phyloP scores from a whole-genome alignment of 768 basidiomycete species.

The Cyclocybe aegerita region DNA sequence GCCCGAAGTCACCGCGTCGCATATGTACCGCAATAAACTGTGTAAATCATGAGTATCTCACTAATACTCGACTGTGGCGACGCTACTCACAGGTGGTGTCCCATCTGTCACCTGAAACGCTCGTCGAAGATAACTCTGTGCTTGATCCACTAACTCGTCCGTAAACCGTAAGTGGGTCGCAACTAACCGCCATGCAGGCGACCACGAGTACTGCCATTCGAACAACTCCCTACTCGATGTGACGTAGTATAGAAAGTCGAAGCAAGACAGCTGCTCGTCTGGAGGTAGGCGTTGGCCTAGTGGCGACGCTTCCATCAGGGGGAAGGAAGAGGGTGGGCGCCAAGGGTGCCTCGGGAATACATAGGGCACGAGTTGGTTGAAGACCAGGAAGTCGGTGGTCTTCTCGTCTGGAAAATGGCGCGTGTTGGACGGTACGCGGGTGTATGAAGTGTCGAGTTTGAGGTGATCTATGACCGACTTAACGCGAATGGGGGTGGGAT shows the following conservation, averaged over 20 bases:
- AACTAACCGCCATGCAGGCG: constrained; percentile 40
- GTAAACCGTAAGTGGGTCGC: constrained; percentile 38
- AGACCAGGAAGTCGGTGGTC: constrained; percentile 19
- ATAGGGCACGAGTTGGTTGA: constrained; percentile 27
- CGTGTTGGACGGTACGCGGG: constrained; percentile 26
- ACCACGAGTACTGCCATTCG: constrained; percentile 35
- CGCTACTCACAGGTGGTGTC: constrained; percentile 32
- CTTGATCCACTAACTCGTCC: constrained; percentile 25
- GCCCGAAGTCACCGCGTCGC: constrained; percentile 41
- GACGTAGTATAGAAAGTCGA: constrained; percentile 31
- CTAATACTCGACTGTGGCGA: too few species aligned
- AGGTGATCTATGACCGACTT: constrained; percentile 24
- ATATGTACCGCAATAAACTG: constrained; percentile 44
- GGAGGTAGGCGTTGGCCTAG: constrained; percentile 24
- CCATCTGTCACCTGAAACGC: constrained; percentile 20
- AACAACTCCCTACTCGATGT: constrained; percentile 21
- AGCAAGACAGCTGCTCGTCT: constrained; percentile 30
- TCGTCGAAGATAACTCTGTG: constrained; percentile 29
- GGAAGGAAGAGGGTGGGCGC: constrained; percentile 16
- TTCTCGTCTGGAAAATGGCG: constrained; percentile 17
- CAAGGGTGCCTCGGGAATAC: constrained; percentile 25
- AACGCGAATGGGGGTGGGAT: constrained; percentile 20
- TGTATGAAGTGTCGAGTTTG: constrained; percentile 34
- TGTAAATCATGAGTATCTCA: neutral
- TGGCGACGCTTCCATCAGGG: constrained; percentile 26